Percentiles rank a stretch among this genome's conserved stretches.
These are phyloP conservation scores for Ceratorhiza oryzae-sativae DNA, from an alignment of 1,284 basidiomycete species.

Conservation along the genomic window DNA sequence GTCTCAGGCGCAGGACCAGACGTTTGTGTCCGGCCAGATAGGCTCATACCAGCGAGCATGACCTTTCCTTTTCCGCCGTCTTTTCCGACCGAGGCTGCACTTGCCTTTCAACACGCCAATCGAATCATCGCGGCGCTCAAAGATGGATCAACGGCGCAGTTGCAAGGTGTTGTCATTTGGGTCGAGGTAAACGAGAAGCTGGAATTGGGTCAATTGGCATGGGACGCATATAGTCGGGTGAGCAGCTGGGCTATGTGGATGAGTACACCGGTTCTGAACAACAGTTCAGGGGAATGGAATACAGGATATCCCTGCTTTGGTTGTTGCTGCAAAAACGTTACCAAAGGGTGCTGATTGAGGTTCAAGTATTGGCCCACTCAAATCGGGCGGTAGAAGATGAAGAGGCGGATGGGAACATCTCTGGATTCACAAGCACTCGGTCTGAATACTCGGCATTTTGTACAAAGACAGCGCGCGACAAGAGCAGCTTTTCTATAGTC, in stretches of 20 bases:
- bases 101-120: constrained; percentile 82
- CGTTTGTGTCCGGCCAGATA: constrained; percentile 95
- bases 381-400: constrained; percentile 43
- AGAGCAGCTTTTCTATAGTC: background rate
- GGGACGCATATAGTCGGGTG: constrained; percentile 50
- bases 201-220: constrained; percentile 55
- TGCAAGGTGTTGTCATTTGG: constrained; percentile 76
- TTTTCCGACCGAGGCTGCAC: constrained; percentile 69
- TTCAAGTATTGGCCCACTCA: constrained; percentile 54
- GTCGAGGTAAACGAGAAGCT: constrained; percentile 56
- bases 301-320: constrained; percentile 61
- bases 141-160: constrained; percentile 63
- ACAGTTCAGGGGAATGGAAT: constrained; percentile 39
- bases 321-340: constrained; percentile 71
- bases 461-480: background rate
- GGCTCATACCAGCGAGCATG: constrained; percentile 83
- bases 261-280: constrained; percentile 6
- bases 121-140: constrained; percentile 69
- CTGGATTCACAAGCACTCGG: too few species aligned
- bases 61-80: constrained; percentile 67
- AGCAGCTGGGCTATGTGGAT: constrained; percentile 29
- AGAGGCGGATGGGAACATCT: background rate
- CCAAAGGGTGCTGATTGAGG: constrained; percentile 75
- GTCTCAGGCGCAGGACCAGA: constrained; percentile 72
- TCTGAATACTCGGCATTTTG: background rate